Percentiles rank a stretch among this genome's conserved stretches.
phyloP scores from a whole-genome alignment of 768 basidiomycete genomes.

The Lactarius akahatsu region DNA sequence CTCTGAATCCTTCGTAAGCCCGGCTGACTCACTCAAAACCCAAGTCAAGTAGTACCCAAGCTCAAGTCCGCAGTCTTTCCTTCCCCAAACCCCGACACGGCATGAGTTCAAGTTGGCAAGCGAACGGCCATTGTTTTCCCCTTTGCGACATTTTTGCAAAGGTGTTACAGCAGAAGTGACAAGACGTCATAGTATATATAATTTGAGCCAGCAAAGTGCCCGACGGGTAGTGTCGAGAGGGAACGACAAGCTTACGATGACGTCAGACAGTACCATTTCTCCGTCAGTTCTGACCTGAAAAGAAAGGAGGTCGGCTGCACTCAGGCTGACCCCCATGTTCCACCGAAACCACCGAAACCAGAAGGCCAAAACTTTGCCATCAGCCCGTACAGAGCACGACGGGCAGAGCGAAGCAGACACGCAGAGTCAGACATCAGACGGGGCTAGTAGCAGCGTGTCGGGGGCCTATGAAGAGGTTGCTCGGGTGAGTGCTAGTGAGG shows the following conservation, averaged over 20 bases:
- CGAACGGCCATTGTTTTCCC: too few species aligned
- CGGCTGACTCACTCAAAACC: too few species aligned
- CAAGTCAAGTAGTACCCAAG: too few species aligned
- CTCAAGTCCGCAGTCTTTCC: too few species aligned
- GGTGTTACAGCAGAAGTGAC: too few species aligned
- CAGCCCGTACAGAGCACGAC: slow-evolving; percentile 27
- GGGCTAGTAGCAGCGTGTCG: slow-evolving; percentile 32
- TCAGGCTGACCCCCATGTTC: slow-evolving; percentile 32
- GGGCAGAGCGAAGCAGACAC: slow-evolving; percentile 33
- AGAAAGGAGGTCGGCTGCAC: not conserved
- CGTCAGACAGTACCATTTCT: not conserved
- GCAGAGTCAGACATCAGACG: slow-evolving; percentile 31
- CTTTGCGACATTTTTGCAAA: too few species aligned
- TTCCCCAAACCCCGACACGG: too few species aligned
- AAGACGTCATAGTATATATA: too few species aligned
- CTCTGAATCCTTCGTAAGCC: too few species aligned
- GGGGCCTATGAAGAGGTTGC: slow-evolving; percentile 35
- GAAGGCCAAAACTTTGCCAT: slow-evolving; percentile 36
- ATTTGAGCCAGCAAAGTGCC: too few species aligned
- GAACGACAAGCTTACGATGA: not conserved
- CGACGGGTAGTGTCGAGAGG: too few species aligned
- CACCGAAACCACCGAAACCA: slow-evolving; percentile 38
- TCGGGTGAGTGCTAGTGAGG: slow-evolving; percentile 31
- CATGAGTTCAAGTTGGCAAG: too few species aligned
- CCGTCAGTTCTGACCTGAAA: not conserved